Base-by-base conservation (phyloP, 306 rosid genomes). In the Rosa chinensis region DNA sequence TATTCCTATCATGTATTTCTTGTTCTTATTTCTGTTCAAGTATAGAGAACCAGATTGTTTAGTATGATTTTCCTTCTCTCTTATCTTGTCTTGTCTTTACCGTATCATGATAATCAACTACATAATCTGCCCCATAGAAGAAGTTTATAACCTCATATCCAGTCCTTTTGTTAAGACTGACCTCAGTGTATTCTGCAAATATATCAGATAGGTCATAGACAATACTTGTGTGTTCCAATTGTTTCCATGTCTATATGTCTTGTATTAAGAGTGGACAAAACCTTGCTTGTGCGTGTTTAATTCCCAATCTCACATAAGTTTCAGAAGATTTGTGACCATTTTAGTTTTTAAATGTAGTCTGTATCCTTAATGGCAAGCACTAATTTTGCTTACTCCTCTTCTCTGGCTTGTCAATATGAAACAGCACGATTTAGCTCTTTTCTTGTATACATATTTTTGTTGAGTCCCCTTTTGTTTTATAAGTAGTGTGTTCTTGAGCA, bases 381-480 rank as follows among this genome's bases (percentile, higher is more conserved):
- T 4, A 4, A 39, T 37, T 23, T 61, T 23, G 66, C 37, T 61
- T 62, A 20, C 37, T 74, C 67, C 50, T 21, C 28, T 40, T 74
- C 52, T 21, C 40, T 56, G 20, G 69, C 78, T 74, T 56, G 40
- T 58, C 42, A 43, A 14, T 58, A 40, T 58, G 64, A 53, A 73
- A 37, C 47, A 53, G 6, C 13, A 7, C 43, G 6, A 16, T 37
- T 55, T 53, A 39, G 48, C 39, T 37, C 49, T 73, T 52, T 39
- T 35, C 28, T 73, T 53, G 69, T 23, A 8, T 23, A 21, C 23
- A 42, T 13, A 18, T 58, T 5, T 37, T 17, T 73, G 17, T 25
- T 6, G 23, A 37, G 28, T 23, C 39, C 52, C 5, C 23, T 40
- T 39, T 40, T 40, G 10, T 56, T 55, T 55, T 7, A 4, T 39